Percentiles rank a stretch among this genome's conserved stretches.
Conservation (phyloP, 1,284 basidiomycete genomes). For the Moesziomyces globuligerus region DNA sequence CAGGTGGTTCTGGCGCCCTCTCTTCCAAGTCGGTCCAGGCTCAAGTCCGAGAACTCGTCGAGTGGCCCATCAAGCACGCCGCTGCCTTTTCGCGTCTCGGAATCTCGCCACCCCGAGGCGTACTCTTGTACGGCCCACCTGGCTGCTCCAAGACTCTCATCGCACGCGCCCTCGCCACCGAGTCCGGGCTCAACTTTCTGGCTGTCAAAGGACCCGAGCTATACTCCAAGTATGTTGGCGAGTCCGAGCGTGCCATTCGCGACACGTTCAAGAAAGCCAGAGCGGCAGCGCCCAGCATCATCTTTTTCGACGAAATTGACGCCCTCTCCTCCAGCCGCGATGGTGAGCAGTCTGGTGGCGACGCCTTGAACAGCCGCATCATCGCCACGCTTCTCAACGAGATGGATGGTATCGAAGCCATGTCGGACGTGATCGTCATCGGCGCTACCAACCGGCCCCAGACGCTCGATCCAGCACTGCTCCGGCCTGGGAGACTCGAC, state of each 20-base stretch:
- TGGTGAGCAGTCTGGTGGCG: conserved; percentile 70
- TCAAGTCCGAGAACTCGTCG: conserved; percentile 68
- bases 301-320: conserved; percentile 99
- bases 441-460: conserved; percentile 97
- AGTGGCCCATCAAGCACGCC: conserved; percentile 91
- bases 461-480: conserved; percentile 88
- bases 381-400: conserved; percentile 90
- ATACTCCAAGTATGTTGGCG: conserved; percentile 95
- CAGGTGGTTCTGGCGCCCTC: conserved; percentile 26
- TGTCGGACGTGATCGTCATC: conserved; percentile 89
- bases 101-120: conserved; percentile 86
- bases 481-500: conserved; percentile 95
- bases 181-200: conserved; percentile 95
- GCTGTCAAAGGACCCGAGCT: conserved; percentile 99
- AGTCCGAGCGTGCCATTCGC: conserved; percentile 91
- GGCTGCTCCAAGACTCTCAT: conserved; percentile 97
- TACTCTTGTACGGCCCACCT: conserved; percentile 94
- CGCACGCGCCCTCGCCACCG: conserved; percentile 90
- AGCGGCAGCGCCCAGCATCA: conserved; percentile 89
- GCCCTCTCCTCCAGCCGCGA: conserved; percentile 84
- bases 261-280: conserved; percentile 96
- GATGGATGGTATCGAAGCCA: conserved; percentile 97
- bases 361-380: conserved; percentile 83
- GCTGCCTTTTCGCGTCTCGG: conserved; percentile 87
- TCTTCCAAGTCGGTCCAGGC: conserved; percentile 51